These are phyloP conservation scores for Aeminium ludgeri DNA, from an alignment of 495 filamentous ascomycete genomes.

Conservation along the genomic window DNA sequence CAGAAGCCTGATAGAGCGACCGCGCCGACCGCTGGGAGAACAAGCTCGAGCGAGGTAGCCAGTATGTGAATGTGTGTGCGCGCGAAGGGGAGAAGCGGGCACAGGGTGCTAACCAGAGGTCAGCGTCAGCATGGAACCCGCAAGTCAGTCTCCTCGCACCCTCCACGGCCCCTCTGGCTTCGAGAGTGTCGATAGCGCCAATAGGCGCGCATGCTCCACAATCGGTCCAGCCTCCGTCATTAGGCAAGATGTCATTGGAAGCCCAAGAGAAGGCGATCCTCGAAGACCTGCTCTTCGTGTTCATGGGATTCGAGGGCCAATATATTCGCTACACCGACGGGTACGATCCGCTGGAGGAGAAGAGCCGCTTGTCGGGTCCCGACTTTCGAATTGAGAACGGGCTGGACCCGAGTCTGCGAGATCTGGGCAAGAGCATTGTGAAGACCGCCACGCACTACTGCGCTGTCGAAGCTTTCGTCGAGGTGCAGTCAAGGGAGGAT, in stretches of 20 bases:
- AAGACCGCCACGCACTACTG: constrained; percentile 91
- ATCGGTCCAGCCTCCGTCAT: constrained; percentile 49
- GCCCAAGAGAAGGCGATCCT: constrained; percentile 72
- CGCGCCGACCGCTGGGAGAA: neutral
- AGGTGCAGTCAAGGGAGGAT: constrained; percentile 82
- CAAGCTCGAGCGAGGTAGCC: constrained; percentile 2
- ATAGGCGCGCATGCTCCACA: constrained; percentile 55
- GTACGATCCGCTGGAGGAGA: constrained; percentile 71
- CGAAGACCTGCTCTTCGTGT: constrained; percentile 82
- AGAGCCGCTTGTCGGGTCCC: constrained; percentile 69
- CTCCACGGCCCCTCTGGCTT: constrained; percentile 64
- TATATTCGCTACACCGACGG: constrained; percentile 73
- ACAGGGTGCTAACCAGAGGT: constrained; percentile 7
- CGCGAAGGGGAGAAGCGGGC: constrained; percentile 9
- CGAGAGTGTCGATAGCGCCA: constrained; percentile 70
- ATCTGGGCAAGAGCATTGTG: constrained; percentile 72
- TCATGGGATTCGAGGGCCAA: constrained; percentile 97
- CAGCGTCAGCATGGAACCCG: constrained; percentile 52
- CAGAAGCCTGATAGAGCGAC: constrained; percentile 6
- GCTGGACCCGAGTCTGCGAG: constrained; percentile 77
- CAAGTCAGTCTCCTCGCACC: constrained; percentile 66
- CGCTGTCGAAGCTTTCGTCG: constrained; percentile 80
- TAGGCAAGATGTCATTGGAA: constrained; percentile 57
- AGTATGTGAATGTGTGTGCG: constrained; percentile 3
- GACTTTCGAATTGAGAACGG: constrained; percentile 63